Base-by-base conservation (phyloP, 116 monocot species). In the Papilionanthe hybrid region DNA sequence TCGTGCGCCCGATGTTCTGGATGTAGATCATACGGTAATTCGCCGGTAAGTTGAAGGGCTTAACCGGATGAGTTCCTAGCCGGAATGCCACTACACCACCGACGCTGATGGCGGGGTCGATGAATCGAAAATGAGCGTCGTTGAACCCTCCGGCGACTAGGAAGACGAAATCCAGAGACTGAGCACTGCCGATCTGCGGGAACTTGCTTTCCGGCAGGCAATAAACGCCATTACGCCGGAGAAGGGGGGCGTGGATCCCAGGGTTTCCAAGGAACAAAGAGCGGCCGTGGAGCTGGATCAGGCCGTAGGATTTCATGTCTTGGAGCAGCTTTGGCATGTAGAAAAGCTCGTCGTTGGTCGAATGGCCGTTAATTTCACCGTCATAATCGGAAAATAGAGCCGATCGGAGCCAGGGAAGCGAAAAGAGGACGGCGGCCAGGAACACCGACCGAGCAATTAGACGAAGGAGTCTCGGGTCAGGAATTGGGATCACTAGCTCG, bases 1-100 rank as follows among this genome's bases (percentile, higher is more conserved):
- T 41, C 5, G 86, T 83, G 50, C 79, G 10, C 27, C 86, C 83
- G 28, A 88, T 76, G 76, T 79, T 76, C 42, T 83, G 75, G n/a
- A 84, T 69, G 78, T 88, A 91, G 8, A 77, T 81, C 28, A 85
- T 81, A 44, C 83, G 75, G 81, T 88, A 91, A 55, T 86, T 88
- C 19, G 76, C 7, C 18, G 86, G 86, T 29, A 84, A n/a, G 12
- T 47, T 43, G 58, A 91, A 83, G 27, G 28, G 68, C 23, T 55
- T 23, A 0, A 65, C 49, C 10, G 78, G 63, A 30, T 79, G 76
- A 23, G 80, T 53, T 17, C 71, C 79, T 11, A 90, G 57, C 9
- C 77, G 57, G 75, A 88, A 63, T 19, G 82, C 87, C 1, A 23
- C 63, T 1, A 63, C 10, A 5, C 63, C 63, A 12, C 63, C 63